phyloP scores from a whole-genome alignment of 257 asterid genomes.

The Solanum clarkiae region DNA sequence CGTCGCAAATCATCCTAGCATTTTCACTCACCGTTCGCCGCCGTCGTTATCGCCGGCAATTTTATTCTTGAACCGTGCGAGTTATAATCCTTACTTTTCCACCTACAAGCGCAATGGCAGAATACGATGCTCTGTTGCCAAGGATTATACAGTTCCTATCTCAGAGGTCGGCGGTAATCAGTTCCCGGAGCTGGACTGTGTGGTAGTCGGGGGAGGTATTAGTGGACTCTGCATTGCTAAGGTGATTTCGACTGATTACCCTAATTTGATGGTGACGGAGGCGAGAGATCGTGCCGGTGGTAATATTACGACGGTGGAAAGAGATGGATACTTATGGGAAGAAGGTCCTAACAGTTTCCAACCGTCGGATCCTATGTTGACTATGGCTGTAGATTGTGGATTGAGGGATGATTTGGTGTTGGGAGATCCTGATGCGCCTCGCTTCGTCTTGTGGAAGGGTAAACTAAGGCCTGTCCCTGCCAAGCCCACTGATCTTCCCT shows the following conservation, averaged over 20 bases:
- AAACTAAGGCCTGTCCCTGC: constrained; percentile 91
- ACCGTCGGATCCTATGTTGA: constrained; percentile 88
- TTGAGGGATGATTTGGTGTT: constrained; percentile 78
- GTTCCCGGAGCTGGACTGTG: constrained; percentile 49
- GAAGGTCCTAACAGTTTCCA: constrained; percentile 99
- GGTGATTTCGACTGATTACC: constrained; percentile 52
- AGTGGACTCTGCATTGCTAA: constrained; percentile 88
- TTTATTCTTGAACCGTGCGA: neutral
- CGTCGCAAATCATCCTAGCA: neutral
- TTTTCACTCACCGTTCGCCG: constrained; percentile 1
- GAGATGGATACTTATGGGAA: constrained; percentile 94
- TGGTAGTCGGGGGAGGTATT: constrained; percentile 84
- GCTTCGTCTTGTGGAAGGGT: constrained; percentile 81
- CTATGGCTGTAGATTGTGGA: constrained; percentile 79
- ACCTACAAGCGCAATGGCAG: neutral
- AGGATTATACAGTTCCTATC: constrained; percentile 18
- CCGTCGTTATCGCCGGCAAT: neutral
- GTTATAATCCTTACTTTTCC: neutral
- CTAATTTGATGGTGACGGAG: constrained; percentile 66
- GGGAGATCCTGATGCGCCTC: constrained; percentile 93
- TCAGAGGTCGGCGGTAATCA: constrained; percentile 4
- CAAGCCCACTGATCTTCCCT: constrained; percentile 57
- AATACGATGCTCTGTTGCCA: constrained; percentile 37
- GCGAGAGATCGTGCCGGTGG: constrained; percentile 91
- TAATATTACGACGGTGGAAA: constrained; percentile 71